Percentiles rank a stretch among this genome's conserved stretches.
phyloP scores from a whole-genome alignment of 2,329 filamentous ascomycete genomes.

The Diplodia scrobiculata region DNA sequence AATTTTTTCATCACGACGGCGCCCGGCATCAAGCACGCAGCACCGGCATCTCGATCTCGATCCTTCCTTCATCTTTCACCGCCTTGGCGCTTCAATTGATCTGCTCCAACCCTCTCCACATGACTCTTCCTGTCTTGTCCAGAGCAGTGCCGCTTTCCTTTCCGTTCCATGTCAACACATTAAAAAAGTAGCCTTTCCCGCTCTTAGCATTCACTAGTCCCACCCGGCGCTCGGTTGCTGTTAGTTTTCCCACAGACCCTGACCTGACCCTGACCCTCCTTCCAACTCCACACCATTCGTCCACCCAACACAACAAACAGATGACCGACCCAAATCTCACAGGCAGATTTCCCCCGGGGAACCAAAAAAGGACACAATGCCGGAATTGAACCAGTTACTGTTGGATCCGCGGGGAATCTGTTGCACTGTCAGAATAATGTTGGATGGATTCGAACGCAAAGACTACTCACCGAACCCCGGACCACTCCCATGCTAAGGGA shows the following conservation, averaged over 20 bases:
- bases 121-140: not conserved
- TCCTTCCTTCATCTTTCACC: not conserved
- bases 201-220: not conserved
- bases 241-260: not conserved
- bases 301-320: not conserved
- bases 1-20: not conserved
- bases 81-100: not conserved
- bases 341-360: no score
- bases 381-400: not conserved
- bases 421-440: no score
- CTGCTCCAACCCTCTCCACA: not conserved
- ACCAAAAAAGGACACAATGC: not conserved
- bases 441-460: no score
- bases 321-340: no score
- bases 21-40: not conserved
- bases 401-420: constrained; percentile 15
- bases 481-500: constrained; percentile 5
- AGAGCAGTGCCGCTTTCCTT: not conserved
- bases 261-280: not conserved
- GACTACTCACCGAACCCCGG: constrained; percentile 3
- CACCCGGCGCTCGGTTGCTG: constrained; percentile 2
- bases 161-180: not conserved
- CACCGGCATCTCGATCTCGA: not conserved
- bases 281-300: not conserved
- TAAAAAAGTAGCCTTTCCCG: not conserved